Evolutionary conservation across 345 rosid species (phyloP), one percentile per base, ranked within the genome.

Genomic region (Salix arbutifolia): DNA sequence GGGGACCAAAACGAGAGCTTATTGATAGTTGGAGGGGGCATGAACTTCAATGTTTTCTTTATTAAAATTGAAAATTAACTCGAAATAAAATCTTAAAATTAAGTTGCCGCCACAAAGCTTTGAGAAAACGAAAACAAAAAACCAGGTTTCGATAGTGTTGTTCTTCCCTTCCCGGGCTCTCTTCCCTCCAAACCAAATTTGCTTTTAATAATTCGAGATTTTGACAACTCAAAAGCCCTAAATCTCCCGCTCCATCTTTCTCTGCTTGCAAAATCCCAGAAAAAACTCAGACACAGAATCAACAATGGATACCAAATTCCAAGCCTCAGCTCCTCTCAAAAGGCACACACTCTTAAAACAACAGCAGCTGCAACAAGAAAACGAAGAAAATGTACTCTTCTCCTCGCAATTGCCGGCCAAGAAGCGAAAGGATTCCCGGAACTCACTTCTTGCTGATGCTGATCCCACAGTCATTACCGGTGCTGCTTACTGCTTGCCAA

Each of bases 281-380:
- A 70, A 38, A 33, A 7, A 73, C 42, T 0, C 42, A 38, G 42
- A 53, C 48, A 28, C 14, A 40, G 26, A 44, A 65, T 70, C 68
- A 71, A 71, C 72, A 61, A 94, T 89, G 96, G 92, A 90, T 61
- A 8, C 85, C 70, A 81, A 80, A 9, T 84, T 72, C 65, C 90
- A 86, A 71, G 70, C 81, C 23, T 65, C 91, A 33, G 98, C 98
- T 76, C 98, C 98, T 75, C 87, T 90, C 83, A 92, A 96, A 77
- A 80, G 99, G 69, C 84, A 88, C 38, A 81, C 89, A 40, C 64
- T 90, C 70, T 71, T 89, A 74, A 94, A 88, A 56, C 76, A 48
- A 3, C 25, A 72, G 4, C 25, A 72, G 8, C 77, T 75, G 1
- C 28, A 77, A 5, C 48, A 74, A 3, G 56, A 78, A 9, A 37